phyloP scores from a whole-genome alignment of 2,329 filamentous ascomycete genomes.

The Coccinonectria pachysandricola region DNA sequence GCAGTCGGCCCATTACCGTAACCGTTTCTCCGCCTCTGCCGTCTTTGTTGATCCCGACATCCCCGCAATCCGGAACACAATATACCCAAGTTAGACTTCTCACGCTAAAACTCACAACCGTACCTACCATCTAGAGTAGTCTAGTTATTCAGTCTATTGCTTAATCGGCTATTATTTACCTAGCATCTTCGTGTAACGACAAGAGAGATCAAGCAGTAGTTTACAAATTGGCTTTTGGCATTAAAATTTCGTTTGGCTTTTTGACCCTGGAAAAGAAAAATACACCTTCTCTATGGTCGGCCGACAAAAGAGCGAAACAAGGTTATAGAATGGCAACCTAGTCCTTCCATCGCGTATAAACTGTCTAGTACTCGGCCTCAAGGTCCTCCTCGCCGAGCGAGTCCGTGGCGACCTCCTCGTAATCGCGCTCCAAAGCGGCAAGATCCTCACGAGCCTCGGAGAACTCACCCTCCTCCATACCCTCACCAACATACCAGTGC shows the following conservation, averaged over 20 bases:
- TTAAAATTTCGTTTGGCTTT: conserved; percentile 28
- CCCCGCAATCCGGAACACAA: no score
- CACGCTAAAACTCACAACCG: no score
- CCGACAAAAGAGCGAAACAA: no score
- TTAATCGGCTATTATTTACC: no score
- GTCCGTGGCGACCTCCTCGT: conserved; percentile 96
- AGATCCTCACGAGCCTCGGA: conserved; percentile 97
- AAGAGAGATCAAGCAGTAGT: conserved; percentile 8
- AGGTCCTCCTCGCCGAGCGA: conserved; percentile 78
- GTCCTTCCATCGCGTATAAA: conserved; percentile 8
- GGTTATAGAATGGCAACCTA: conserved; percentile 15
- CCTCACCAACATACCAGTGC: conserved; percentile 99
- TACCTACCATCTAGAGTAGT: no score
- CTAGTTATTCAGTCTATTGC: no score
- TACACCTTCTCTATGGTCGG: conserved; percentile 26
- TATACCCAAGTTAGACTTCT: no score
- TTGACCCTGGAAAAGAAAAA: conserved; percentile 28
- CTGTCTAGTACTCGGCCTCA: conserved; percentile 80
- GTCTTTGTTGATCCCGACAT: no score
- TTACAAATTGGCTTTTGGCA: conserved; percentile 26
- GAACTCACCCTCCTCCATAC: conserved; percentile 99
- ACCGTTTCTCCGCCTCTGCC: no score
- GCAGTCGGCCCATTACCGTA: no score
- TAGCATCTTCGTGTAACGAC: not conserved
- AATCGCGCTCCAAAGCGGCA: conserved; percentile 94